Base-by-base conservation (phyloP, 371 early-diverging fungal genomes). In the Rhizopus arrhizus region DNA sequence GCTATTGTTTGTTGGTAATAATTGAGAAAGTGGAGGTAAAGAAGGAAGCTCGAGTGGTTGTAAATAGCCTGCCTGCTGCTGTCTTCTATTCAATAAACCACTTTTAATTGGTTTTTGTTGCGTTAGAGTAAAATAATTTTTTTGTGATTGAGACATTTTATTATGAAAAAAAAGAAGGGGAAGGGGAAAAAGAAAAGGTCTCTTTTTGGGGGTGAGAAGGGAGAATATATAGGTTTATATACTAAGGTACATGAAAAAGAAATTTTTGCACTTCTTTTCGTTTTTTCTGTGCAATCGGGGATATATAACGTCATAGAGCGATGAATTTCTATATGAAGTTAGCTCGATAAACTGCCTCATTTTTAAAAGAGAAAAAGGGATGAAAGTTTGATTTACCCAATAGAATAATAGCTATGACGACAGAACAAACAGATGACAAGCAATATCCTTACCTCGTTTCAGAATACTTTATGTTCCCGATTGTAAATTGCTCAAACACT, bases 41-140 rank as follows among this genome's bases (percentile, higher is more conserved):
- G 70, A 67, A 22, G 70, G 70, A 13, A 69, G 34, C 38, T 69
- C 65, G n/a, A 69, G 42, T 57, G 53, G 65, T 13, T 61, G 69
- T 40, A 69, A 52, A 41, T 61, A 65, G 11, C 51, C 28, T 4
- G 50, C 11, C 8, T 62, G 50, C 13, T 68, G 68, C 28, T 64
- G 64, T 49, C 68, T 55, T 58, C 68, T 32, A 52, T 56, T 63
- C 10, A 68, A 53, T 60, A 68, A 45, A 42, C 58, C 49, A 28
- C 62, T 62, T 33, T 63, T 57, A 1, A 32, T 38, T 51, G 40
- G 61, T 36, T 50, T 53, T 35, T 58, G 50, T 29, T 16, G 43
- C 46, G 12, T 34, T 49, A 48, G 9, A 29, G 29, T 29, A 28
- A 48, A 48, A 29, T 48, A 48, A 6, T 48, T 15, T 29, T 48